These are phyloP conservation scores for Alternaria triticimaculans DNA, from an alignment of 2,329 filamentous ascomycete species.

Conservation along the genomic window DNA sequence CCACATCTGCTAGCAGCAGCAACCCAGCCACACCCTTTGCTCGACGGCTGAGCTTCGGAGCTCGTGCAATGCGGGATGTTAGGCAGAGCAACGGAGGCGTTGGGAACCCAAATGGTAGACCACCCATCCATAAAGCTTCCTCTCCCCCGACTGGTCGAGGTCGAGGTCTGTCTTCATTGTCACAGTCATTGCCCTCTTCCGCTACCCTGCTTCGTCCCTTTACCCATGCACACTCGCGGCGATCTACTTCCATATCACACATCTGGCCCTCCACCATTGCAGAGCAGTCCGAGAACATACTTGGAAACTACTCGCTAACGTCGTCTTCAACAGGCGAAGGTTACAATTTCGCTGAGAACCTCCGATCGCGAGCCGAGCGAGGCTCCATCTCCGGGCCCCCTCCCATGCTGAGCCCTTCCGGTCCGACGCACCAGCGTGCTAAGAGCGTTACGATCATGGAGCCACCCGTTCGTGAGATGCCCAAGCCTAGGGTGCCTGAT, in stretches of 20 bases:
- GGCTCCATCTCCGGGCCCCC: slow-evolving; percentile 60
- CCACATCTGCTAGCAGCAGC: slow-evolving; percentile 61
- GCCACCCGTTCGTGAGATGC: slow-evolving; percentile 60
- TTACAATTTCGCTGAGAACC: slow-evolving; percentile 97
- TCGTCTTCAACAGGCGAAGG: slow-evolving; percentile 76
- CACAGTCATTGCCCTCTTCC: slow-evolving; percentile 40
- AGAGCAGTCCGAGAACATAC: slow-evolving; percentile 39
- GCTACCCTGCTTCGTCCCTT: slow-evolving; percentile 31
- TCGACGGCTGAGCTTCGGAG: slow-evolving; percentile 89
- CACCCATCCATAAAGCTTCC: slow-evolving; percentile 58
- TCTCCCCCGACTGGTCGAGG: slow-evolving; percentile 61
- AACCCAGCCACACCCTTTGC: slow-evolving; percentile 76
- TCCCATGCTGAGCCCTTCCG: slow-evolving; percentile 18
- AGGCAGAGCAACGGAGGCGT: slow-evolving; percentile 59
- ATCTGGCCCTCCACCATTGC: slow-evolving; percentile 38
- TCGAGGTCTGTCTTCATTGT: slow-evolving; percentile 63
- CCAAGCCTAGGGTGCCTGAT: slow-evolving; percentile 74
- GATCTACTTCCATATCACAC: slow-evolving; percentile 34
- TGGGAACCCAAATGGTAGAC: slow-evolving; percentile 69
- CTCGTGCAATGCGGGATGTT: slow-evolving; percentile 76
- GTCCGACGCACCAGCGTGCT: slow-evolving; percentile 64
- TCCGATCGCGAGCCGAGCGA: slow-evolving; percentile 89
- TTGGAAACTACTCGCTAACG: slow-evolving; percentile 68
- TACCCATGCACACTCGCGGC: slow-evolving; percentile 27
- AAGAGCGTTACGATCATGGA: slow-evolving; percentile 72